phyloP scores from a whole-genome alignment of 345 rosid species.

The Bruguiera gymnorhiza region DNA sequence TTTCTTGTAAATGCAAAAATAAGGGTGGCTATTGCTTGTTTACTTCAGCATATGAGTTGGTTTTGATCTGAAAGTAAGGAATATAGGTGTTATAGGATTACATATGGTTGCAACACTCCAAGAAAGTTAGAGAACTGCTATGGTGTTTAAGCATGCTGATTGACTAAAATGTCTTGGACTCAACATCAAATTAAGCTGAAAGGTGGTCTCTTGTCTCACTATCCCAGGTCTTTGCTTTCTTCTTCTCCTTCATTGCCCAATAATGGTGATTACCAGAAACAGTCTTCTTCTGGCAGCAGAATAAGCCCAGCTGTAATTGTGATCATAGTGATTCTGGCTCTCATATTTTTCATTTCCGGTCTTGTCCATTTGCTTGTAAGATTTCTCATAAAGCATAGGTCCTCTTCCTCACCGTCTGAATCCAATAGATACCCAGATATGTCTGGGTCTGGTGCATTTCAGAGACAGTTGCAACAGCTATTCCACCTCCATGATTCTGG shows the following conservation, averaged over 20 bases:
- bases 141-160: slow-evolving; percentile 30
- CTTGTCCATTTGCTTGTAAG: slow-evolving; percentile 63
- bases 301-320: slow-evolving; percentile 63
- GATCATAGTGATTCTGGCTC: slow-evolving; percentile 58
- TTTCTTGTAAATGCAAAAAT: slow-evolving; percentile 27
- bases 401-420: slow-evolving; percentile 47
- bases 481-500: slow-evolving; percentile 93
- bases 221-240: slow-evolving; percentile 27
- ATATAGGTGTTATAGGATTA: slow-evolving; percentile 3
- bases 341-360: slow-evolving; percentile 63
- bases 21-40: slow-evolving; percentile 33
- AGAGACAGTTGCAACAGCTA: slow-evolving; percentile 81
- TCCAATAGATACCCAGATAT: slow-evolving; percentile 52
- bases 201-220: slow-evolving; percentile 25
- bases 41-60: slow-evolving; percentile 19
- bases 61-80: slow-evolving; percentile 24
- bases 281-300: slow-evolving; percentile 42
- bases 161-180: slow-evolving; percentile 26
- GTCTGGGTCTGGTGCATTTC: slow-evolving; percentile 63
- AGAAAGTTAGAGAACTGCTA: slow-evolving; percentile 13
- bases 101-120: neutral
- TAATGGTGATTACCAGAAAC: slow-evolving; percentile 29
- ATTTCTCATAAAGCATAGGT: slow-evolving; percentile 54
- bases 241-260: slow-evolving; percentile 31
- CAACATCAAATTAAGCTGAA: slow-evolving; percentile 30